Evolutionary conservation across 129 eudicot species (phyloP).

Genomic region (Arctium minus): DNA sequence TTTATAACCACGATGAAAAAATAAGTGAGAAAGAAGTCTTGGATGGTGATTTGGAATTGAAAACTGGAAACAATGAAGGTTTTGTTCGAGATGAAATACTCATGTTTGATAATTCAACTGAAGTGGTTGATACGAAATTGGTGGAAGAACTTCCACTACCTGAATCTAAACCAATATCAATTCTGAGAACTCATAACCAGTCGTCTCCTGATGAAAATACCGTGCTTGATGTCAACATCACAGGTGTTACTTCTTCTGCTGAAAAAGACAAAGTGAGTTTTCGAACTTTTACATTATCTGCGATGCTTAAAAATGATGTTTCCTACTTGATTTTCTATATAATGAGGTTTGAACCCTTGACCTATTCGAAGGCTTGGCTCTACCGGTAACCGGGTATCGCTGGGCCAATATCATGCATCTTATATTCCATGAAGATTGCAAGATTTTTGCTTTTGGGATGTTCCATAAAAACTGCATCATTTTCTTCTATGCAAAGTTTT

Average conservation of each 20-base stretch:
- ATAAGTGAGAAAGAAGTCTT: slow-evolving; percentile 9
- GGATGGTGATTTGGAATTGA: slow-evolving; percentile 9
- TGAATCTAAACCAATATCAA: neutral
- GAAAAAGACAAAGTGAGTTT: slow-evolving; percentile 38
- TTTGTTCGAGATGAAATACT: neutral
- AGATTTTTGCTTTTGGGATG: no score
- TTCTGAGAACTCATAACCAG: slow-evolving; percentile 14
- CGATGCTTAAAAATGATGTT: neutral
- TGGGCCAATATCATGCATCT: no score
- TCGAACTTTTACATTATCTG: neutral
- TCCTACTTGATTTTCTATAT: neutral
- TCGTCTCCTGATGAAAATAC: slow-evolving; percentile 1
- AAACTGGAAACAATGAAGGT: slow-evolving; percentile 6
- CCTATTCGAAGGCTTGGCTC: neutral
- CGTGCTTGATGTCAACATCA: neutral
- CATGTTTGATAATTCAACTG: slow-evolving; percentile 15
- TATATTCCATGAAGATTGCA: no score
- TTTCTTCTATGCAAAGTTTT: no score
- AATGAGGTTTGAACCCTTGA: neutral
- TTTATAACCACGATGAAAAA: slow-evolving; percentile 21
- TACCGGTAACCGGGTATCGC: no score
- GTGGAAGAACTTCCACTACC: slow-evolving; percentile 1
- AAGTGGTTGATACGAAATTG: slow-evolving; percentile 8
- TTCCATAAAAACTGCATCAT: no score
- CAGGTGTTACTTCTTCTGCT: slow-evolving; percentile 2